These are phyloP conservation scores for Physaria fendleri DNA, from an alignment of 345 rosid species.

Conservation along the genomic window DNA sequence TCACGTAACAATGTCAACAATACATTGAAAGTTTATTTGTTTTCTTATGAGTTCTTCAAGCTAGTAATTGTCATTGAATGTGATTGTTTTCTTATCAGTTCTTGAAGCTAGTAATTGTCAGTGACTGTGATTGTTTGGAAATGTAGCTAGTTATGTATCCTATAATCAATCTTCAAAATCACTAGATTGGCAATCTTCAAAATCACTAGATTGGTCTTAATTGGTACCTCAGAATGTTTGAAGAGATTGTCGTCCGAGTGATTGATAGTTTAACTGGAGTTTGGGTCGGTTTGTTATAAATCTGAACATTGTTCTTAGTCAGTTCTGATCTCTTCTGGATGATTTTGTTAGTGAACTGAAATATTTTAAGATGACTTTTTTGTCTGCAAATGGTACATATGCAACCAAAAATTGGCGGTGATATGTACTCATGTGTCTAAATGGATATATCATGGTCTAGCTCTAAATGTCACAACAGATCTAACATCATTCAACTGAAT, in stretches of 20 bases:
- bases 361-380: not conserved
- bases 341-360: not conserved
- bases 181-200: slow-evolving; percentile 81
- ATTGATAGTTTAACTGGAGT: slow-evolving; percentile 85
- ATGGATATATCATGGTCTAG: slow-evolving; percentile 88
- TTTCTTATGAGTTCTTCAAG: not conserved
- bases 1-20: slow-evolving; percentile 43
- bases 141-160: slow-evolving; percentile 87
- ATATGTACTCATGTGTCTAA: slow-evolving; percentile 62
- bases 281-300: slow-evolving; percentile 60
- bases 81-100: not conserved
- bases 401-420: slow-evolving; percentile 69
- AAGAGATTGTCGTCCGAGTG: slow-evolving; percentile 74
- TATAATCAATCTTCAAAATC: slow-evolving; percentile 74
- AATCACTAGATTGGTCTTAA: slow-evolving; percentile 94
- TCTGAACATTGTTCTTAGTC: not conserved
- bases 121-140: not conserved
- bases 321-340: not conserved
- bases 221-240: slow-evolving; percentile 90
- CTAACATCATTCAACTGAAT: slow-evolving; percentile 62
- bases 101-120: not conserved
- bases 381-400: slow-evolving; percentile 33
- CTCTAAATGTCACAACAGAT: slow-evolving; percentile 80
- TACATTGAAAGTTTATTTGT: slow-evolving; percentile 1
- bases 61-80: no score